Percentiles rank a stretch among this genome's conserved stretches.
phyloP scores from a whole-genome alignment of 148 eudicot genomes.

The Silene latifolia region DNA sequence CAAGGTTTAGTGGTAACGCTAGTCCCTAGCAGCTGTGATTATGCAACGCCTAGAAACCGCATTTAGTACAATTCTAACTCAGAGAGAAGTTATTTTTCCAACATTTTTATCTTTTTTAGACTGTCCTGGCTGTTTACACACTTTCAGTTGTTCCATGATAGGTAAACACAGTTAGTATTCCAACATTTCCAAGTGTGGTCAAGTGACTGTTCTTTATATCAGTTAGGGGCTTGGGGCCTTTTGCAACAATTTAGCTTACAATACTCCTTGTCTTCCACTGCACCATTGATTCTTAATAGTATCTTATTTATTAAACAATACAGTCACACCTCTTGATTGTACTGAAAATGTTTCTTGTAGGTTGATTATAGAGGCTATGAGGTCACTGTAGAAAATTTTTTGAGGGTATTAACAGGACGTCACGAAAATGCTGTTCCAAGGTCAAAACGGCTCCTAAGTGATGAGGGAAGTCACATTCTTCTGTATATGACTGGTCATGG shows the following conservation, averaged over 20 bases:
- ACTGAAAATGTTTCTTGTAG: too few species aligned
- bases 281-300: background rate
- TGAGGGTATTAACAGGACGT: constrained; percentile 89
- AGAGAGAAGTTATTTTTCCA: background rate
- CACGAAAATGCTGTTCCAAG: constrained; percentile 95
- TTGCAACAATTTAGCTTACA: background rate
- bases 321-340: background rate
- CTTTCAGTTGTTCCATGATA: background rate
- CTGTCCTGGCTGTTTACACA: background rate
- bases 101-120: background rate
- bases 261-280: background rate
- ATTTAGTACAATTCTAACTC: background rate
- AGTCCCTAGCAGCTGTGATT: background rate
- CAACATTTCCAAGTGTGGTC: background rate
- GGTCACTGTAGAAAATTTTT: constrained; percentile 91
- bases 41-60: constrained; percentile 1
- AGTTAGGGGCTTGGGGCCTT: background rate
- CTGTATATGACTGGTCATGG: constrained; percentile 99
- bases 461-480: constrained; percentile 97
- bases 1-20: background rate
- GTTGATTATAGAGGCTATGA: constrained; percentile 99
- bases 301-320: background rate
- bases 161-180: background rate
- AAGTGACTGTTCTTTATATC: background rate
- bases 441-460: constrained; percentile 90